Base-by-base conservation (phyloP, 169 alveolate species). In the Blepharisma undulans region DNA sequence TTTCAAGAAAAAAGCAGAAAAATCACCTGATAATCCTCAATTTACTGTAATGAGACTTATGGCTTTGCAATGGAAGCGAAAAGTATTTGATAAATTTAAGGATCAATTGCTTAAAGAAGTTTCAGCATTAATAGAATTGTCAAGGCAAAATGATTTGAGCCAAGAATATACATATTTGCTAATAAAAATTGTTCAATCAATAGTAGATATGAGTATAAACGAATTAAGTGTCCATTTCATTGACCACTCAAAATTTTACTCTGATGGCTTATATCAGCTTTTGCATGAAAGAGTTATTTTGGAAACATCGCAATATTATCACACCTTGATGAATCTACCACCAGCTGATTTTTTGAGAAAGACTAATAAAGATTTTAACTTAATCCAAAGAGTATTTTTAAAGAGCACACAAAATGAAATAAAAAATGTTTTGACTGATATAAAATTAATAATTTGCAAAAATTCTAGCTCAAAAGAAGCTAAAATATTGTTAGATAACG, bases 161-260 rank as follows among this genome's bases (percentile, higher is more conserved):
- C 66, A 48, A 48, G 66, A 48, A 48, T 48, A 10, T 48, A 48
- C 66, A 5, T 48, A 48, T 5, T 48, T 48, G 10, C 66, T 48
- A 48, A 18, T 48, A 18, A 48, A 48, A 3, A 48, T 48, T 5
- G 66, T 48, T 48, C 89, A 84, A 84, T 21, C 61, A 21, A 22
- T 84, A 22, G 34, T 84, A 34, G 89, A 84, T 76, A 22, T 84
- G 36, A 36, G 78, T 36, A 76, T 84, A 36, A 48, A 84, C 16
- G 89, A 84, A 60, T 29, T 84, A 25, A 36, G 32, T 21, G 77
- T 84, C 25, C 89, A 84, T 22, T 84, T 36, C 34, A n/a, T 84
- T 29, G n/a, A 84, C 30, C 89, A 84, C 16, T 36, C 89, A 22
- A 18, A 84, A 32, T 84, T 84, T 84, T 22, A 32, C 8, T 32